These are phyloP conservation scores for Trichophyton schoenleinii DNA, from an alignment of 2,329 filamentous ascomycete genomes.

Conservation along the genomic window DNA sequence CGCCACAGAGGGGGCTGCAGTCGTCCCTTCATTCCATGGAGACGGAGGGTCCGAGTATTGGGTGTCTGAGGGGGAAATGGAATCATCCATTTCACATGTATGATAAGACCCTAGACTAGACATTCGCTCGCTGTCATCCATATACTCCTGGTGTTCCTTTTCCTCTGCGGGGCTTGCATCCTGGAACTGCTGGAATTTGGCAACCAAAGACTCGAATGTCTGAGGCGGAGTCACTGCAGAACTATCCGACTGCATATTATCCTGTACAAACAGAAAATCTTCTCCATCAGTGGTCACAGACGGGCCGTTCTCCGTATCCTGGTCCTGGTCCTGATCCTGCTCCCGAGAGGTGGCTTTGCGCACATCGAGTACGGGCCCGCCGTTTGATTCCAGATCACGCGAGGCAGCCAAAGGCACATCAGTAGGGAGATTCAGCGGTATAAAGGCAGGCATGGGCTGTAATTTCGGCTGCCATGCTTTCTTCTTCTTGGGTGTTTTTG, in stretches of 20 bases:
- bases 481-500: slow-evolving; percentile 52
- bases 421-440: slow-evolving; percentile 8
- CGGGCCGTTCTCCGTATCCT: neutral
- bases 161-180: slow-evolving; percentile 20
- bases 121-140: slow-evolving; percentile 20
- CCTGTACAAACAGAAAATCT: neutral
- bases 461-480: slow-evolving; percentile 54
- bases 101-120: slow-evolving; percentile 35
- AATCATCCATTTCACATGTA: slow-evolving; percentile 16
- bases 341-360: neutral
- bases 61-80: neutral
- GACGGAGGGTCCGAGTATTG: neutral
- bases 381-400: slow-evolving; percentile 1
- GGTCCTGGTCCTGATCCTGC: neutral
- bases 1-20: neutral
- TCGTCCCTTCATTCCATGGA: neutral
- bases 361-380: neutral
- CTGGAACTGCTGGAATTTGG: slow-evolving; percentile 23
- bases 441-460: slow-evolving; percentile 5
- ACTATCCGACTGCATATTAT: neutral
- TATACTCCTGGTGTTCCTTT: slow-evolving; percentile 15
- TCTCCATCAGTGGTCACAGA: neutral
- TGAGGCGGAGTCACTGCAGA: slow-evolving; percentile 19
- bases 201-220: slow-evolving; percentile 27
- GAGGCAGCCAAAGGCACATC: neutral